These are phyloP conservation scores for Citrus unshiu DNA, from an alignment of 345 rosid species.

Conservation along the genomic window DNA sequence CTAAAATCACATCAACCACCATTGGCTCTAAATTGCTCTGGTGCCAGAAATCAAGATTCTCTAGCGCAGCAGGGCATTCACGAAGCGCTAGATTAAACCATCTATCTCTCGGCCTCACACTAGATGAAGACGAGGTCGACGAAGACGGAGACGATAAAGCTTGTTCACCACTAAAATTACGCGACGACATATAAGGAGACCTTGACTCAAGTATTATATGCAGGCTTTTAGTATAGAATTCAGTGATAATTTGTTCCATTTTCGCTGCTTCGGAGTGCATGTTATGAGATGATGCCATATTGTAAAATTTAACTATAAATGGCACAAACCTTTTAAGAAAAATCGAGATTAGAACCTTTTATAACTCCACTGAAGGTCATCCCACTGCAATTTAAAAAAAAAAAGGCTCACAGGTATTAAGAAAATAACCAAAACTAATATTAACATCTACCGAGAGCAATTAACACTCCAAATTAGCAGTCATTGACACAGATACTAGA, in stretches of 20 bases:
- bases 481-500: background rate
- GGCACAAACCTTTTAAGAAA: conserved; percentile 21
- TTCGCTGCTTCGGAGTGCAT: conserved; percentile 63
- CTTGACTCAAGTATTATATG: conserved; percentile 90
- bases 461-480: background rate
- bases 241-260: conserved; percentile 84
- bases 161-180: conserved; percentile 83
- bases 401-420: background rate
- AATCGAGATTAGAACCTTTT: conserved; percentile 13
- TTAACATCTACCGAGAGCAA: background rate
- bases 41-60: conserved; percentile 74
- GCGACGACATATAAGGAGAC: conserved; percentile 76
- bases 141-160: conserved; percentile 69
- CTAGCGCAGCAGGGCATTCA: conserved; percentile 82
- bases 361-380: background rate
- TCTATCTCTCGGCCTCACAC: conserved; percentile 81
- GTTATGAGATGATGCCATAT: conserved; percentile 57
- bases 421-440: background rate
- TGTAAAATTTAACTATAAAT: background rate
- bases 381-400: conserved; percentile 24
- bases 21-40: conserved; percentile 68
- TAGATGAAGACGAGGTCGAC: conserved; percentile 71
- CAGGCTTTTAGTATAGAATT: conserved; percentile 84
- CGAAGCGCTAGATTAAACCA: conserved; percentile 94
- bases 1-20: conserved; percentile 86